Evolutionary conservation across 2,329 filamentous ascomycete species (phyloP).

Genomic region (Paraphoma chrysanthemicola): DNA sequence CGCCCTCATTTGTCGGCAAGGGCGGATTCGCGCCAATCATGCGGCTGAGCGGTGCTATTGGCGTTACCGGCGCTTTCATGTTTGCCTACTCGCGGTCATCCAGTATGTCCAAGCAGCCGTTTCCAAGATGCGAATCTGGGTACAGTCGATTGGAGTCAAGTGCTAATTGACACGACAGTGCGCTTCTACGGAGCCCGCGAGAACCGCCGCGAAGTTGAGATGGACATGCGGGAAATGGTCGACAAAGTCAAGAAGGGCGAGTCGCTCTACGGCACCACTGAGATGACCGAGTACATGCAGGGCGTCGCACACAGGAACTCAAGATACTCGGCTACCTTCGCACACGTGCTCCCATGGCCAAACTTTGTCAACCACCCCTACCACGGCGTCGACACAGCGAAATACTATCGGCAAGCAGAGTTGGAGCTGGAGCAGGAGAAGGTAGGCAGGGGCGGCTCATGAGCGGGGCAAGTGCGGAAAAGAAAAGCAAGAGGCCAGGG

Average conservation of each 20-base stretch:
- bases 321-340: constrained; percentile 84
- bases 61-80: constrained; percentile 79
- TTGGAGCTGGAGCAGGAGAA: constrained; percentile 84
- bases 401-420: constrained; percentile 97
- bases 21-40: constrained; percentile 83
- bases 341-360: constrained; percentile 91
- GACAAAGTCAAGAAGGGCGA: constrained; percentile 91
- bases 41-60: constrained; percentile 77
- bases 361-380: constrained; percentile 91
- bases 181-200: constrained; percentile 96
- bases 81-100: constrained; percentile 84
- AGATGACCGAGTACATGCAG: constrained; percentile 86
- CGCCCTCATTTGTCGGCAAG: constrained; percentile 83
- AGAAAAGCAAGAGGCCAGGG: constrained; percentile 13
- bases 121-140: too few species aligned
- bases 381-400: constrained; percentile 97
- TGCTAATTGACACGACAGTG: constrained; percentile 59
- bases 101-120: constrained; percentile 68
- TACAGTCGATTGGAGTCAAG: not conserved
- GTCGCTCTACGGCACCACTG: constrained; percentile 83
- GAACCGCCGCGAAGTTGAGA: constrained; percentile 87
- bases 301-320: constrained; percentile 92
- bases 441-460: not conserved
- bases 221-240: constrained; percentile 99
- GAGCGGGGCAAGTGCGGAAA: constrained; percentile 4